phyloP scores from a whole-genome alignment of 192 early-diverging fungal genomes.

The Borealophlyctis nickersoniae region DNA sequence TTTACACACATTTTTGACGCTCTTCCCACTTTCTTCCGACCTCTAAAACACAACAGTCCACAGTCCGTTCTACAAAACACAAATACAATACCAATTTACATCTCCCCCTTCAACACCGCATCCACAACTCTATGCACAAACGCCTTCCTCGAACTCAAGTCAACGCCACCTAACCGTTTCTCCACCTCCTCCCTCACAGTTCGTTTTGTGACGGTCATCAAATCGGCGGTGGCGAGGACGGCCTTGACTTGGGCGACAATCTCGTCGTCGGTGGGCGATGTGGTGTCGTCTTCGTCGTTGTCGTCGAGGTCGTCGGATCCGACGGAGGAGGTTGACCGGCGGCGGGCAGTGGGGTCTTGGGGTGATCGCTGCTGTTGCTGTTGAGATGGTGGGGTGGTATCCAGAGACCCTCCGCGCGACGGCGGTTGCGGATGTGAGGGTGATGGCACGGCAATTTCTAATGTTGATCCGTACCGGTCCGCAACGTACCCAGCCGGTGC shows the following conservation, averaged over 20 bases:
- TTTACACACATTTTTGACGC: no score
- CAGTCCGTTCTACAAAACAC: no score
- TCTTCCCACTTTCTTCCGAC: no score
- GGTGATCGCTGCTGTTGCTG: no score
- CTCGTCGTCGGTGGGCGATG: slow-evolving; percentile 45
- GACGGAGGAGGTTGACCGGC: slow-evolving; percentile 20
- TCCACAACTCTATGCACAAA: slow-evolving; percentile 90
- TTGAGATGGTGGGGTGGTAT: no score
- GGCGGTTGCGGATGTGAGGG: no score
- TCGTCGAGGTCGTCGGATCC: slow-evolving; percentile 7
- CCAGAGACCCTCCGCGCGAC: slow-evolving; percentile 6
- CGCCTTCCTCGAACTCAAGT: slow-evolving; percentile 77
- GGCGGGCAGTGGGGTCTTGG: slow-evolving; percentile 4
- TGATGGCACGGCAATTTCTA: no score
- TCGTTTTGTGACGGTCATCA: slow-evolving; percentile 98
- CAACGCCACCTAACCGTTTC: slow-evolving; percentile 67
- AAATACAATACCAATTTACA: no score
- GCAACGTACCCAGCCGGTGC: slow-evolving; percentile 18
- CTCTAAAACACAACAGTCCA: no score
- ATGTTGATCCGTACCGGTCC: no score
- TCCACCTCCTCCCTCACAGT: slow-evolving; percentile 82
- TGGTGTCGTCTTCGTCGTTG: neutral
- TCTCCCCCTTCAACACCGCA: slow-evolving; percentile 46
- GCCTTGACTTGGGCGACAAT: slow-evolving; percentile 48
- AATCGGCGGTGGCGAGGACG: slow-evolving; percentile 83